Conservation (phyloP, 345 rosid species). For the Rhodamnia argentea region DNA sequence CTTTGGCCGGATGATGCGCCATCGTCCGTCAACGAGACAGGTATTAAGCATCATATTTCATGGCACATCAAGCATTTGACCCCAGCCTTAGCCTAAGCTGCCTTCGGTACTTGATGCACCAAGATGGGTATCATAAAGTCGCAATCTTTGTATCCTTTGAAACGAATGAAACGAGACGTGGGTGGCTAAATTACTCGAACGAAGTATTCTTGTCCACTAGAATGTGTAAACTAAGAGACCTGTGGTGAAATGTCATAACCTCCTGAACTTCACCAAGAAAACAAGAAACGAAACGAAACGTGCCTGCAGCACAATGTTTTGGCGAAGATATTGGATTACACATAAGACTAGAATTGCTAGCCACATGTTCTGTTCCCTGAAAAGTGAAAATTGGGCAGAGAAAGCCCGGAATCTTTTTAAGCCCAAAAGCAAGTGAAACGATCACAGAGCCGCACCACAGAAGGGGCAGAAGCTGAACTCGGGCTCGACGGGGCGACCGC, state of each 20-base stretch:
- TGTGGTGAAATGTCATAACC: too few relatives aligned
- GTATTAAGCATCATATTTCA: not conserved
- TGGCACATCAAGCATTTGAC: not conserved
- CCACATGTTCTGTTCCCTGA: too few relatives aligned
- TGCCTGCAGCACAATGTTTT: too few relatives aligned
- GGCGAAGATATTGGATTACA: too few relatives aligned
- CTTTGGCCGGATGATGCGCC: not conserved
- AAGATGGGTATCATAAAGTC: not conserved
- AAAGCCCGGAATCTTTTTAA: too few relatives aligned
- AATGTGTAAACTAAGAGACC: not conserved
- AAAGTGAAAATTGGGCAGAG: too few relatives aligned
- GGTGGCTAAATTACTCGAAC: not conserved
- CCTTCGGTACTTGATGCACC: not conserved
- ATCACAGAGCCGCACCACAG: constrained; percentile 50
- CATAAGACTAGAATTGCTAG: too few relatives aligned
- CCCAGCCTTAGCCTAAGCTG: not conserved
- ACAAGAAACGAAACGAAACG: too few relatives aligned
- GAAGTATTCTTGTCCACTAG: not conserved
- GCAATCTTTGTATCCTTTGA: not conserved
- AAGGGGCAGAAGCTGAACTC: constrained; percentile 76
- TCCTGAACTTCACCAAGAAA: too few relatives aligned
- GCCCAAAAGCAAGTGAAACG: not conserved
- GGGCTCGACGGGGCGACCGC: constrained; percentile 46
- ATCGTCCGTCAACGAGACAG: not conserved
- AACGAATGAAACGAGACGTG: not conserved